A percentile compares a stretch with the other conserved stretches of the same genome.
Evolutionary conservation across 805 yeast genomes (phyloP).

Genomic region (Grigorovia jiainica): DNA sequence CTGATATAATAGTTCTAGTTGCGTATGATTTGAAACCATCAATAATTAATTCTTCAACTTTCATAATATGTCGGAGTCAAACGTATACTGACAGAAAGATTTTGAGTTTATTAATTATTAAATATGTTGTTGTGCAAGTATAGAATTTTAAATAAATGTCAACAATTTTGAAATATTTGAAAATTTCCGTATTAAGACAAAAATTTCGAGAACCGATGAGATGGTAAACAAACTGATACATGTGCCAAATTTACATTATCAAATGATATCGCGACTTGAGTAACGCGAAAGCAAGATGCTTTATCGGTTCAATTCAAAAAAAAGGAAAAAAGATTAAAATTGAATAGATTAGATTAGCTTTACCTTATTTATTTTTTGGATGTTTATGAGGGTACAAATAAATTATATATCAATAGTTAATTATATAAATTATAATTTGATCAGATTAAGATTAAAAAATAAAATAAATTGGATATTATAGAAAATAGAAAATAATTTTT

Average conservation of each 20-base stretch:
- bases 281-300: too few species aligned
- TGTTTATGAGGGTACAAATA: constrained; percentile 3
- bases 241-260: too few species aligned
- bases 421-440: constrained; percentile 1
- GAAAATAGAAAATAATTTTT: constrained; percentile 8
- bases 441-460: constrained; percentile 1
- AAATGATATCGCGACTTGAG: too few species aligned
- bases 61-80: constrained; percentile 38
- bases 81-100: too few species aligned
- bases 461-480: constrained; percentile 2
- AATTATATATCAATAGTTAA: background rate
- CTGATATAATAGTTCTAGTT: constrained; percentile 86
- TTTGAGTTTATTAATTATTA: too few species aligned
- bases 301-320: background rate
- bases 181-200: background rate
- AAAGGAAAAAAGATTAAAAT: background rate
- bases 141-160: too few species aligned
- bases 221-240: too few species aligned
- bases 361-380: constrained; percentile 4
- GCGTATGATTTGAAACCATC: constrained; percentile 98
- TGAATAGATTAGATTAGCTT: background rate
- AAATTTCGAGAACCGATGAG: too few species aligned
- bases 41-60: constrained; percentile 89
- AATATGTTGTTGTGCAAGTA: too few species aligned
- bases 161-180: too few species aligned